Conservation (phyloP, 2,329 filamentous ascomycete species). For the Torrubiella hemipterigena region DNA sequence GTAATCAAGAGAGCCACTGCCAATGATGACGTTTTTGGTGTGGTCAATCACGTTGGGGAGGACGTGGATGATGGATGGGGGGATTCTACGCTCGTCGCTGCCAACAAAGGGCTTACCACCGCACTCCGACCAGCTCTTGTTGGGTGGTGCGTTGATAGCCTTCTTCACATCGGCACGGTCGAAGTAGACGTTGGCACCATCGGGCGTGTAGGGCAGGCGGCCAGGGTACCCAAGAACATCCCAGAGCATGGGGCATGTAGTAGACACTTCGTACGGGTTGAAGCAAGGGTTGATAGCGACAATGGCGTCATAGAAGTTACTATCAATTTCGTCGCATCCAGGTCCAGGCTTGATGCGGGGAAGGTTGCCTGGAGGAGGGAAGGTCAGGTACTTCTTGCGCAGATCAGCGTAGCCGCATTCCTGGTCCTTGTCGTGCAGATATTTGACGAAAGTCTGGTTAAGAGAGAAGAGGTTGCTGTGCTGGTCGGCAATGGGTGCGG, state of each 20-base stretch:
- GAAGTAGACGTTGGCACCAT: constrained; percentile 62
- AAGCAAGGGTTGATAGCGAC: constrained; percentile 59
- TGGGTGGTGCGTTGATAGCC: constrained; percentile 50
- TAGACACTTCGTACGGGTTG: constrained; percentile 58
- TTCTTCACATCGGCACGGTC: constrained; percentile 56
- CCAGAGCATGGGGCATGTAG: constrained; percentile 58
- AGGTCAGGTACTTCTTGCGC: constrained; percentile 47
- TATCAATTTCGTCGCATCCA: constrained; percentile 32
- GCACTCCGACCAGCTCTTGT: constrained; percentile 42
- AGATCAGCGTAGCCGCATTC: constrained; percentile 50
- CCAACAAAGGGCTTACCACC: constrained; percentile 11
- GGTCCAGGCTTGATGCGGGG: constrained; percentile 14
- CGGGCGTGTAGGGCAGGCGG: neutral
- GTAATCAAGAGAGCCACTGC: constrained; percentile 59
- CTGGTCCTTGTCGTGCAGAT: constrained; percentile 18
- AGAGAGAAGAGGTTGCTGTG: constrained; percentile 48
- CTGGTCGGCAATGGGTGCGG: constrained; percentile 45
- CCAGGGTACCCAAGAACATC: constrained; percentile 42
- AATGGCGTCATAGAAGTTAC: constrained; percentile 42
- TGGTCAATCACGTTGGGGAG: constrained; percentile 62
- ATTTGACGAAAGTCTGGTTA: constrained; percentile 19
- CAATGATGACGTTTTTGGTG: constrained; percentile 62
- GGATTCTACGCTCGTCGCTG: constrained; percentile 33
- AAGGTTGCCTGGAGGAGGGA: constrained; percentile 49
- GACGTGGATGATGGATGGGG: constrained; percentile 27